A percentile compares a stretch with the other conserved stretches of the same genome.
Evolutionary conservation across 1,284 basidiomycete genomes (phyloP).

Genomic region (Cryptococcus maquisensis): DNA sequence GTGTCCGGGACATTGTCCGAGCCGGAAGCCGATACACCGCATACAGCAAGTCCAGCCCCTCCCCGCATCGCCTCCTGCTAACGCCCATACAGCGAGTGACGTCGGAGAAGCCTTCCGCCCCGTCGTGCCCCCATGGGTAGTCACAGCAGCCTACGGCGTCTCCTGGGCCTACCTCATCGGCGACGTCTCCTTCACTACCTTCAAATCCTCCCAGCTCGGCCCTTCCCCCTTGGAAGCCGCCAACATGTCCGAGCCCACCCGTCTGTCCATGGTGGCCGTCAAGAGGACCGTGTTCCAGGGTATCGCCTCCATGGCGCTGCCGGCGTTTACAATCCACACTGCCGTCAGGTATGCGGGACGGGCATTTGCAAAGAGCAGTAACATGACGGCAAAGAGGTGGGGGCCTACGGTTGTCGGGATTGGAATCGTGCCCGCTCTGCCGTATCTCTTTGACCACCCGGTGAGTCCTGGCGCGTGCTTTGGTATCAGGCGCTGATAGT

Average conservation of each 20-base stretch:
- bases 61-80: background rate
- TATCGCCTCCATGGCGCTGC: conserved; percentile 71
- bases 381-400: conserved; percentile 64
- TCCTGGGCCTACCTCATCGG: conserved; percentile 73
- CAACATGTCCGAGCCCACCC: conserved; percentile 70
- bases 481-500: background rate
- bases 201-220: conserved; percentile 71
- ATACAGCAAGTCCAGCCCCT: conserved; percentile 57
- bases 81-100: conserved; percentile 66
- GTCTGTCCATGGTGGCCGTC: conserved; percentile 65
- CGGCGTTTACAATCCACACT: conserved; percentile 72
- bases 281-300: conserved; percentile 81
- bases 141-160: conserved; percentile 66
- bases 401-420: conserved; percentile 63
- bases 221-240: conserved; percentile 68
- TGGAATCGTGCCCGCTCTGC: conserved; percentile 71
- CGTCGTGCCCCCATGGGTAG: conserved; percentile 64
- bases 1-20: conserved; percentile 68
- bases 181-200: conserved; percentile 87
- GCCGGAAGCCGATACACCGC: conserved; percentile 74
- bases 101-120: conserved; percentile 90
- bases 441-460: conserved; percentile 78
- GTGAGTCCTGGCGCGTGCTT: conserved; percentile 37
- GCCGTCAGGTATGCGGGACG: conserved; percentile 73
- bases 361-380: conserved; percentile 63